These are phyloP conservation scores for Colletotrichum sansevieriae DNA, from an alignment of 2,329 filamentous ascomycete genomes.

Conservation along the genomic window DNA sequence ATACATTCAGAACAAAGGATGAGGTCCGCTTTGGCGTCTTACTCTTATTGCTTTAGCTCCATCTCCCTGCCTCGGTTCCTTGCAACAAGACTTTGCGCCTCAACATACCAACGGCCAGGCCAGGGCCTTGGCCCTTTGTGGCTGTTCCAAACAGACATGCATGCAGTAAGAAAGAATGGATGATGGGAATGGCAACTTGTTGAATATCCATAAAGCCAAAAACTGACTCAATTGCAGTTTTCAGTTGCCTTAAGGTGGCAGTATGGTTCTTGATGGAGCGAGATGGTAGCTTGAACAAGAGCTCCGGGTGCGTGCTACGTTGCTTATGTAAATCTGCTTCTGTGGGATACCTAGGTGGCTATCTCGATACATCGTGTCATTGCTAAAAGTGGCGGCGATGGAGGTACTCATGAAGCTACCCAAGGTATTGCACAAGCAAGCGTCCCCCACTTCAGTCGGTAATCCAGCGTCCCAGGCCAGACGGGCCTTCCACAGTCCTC, in stretches of 20 bases:
- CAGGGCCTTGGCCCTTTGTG: background rate
- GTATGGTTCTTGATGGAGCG: constrained; percentile 5
- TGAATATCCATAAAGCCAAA: background rate
- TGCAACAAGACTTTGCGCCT: background rate
- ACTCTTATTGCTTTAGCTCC: constrained; percentile 22
- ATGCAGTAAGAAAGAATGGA: background rate
- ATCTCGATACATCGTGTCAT: background rate
- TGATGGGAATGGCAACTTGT: background rate
- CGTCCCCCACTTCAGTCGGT: constrained; percentile 30
- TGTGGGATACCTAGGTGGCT: background rate
- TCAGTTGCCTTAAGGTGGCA: background rate
- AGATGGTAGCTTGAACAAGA: constrained; percentile 27
- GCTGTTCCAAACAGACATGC: background rate
- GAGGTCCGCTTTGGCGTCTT: constrained; percentile 33
- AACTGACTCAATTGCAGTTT: constrained; percentile 26
- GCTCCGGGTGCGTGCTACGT: constrained; percentile 23
- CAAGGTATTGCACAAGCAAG: constrained; percentile 16
- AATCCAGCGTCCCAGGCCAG: constrained; percentile 2
- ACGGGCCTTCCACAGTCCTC: background rate
- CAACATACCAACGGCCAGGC: background rate
- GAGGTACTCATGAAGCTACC: constrained; percentile 22
- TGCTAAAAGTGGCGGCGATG: background rate
- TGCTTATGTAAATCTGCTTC: constrained; percentile 27
- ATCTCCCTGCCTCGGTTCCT: constrained; percentile 27
- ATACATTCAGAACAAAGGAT: constrained; percentile 29